A percentile compares a stretch with the other conserved stretches of the same genome.
These are phyloP conservation scores for Xylariaceae sp. DNA, from an alignment of 2,329 filamentous ascomycete genomes.

Conservation along the genomic window DNA sequence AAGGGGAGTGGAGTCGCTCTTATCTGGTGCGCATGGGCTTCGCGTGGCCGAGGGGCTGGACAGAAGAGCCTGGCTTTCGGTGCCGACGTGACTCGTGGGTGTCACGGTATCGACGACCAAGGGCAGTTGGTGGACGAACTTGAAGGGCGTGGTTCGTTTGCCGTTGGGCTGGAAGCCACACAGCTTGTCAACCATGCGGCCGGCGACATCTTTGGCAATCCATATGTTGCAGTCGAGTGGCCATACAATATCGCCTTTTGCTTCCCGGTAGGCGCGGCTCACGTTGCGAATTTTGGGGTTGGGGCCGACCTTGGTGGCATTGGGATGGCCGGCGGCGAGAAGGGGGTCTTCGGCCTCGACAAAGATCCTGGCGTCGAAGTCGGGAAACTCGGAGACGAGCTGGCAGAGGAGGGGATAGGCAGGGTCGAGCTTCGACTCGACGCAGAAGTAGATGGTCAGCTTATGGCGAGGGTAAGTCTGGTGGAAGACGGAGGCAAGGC, in stretches of 20 bases:
- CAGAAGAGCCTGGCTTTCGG: constrained; percentile 32
- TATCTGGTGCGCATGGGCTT: constrained; percentile 29
- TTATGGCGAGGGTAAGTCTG: constrained; percentile 75
- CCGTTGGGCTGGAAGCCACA: constrained; percentile 57
- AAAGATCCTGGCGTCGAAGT: constrained; percentile 64
- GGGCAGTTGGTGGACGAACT: constrained; percentile 92
- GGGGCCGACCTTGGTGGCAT: constrained; percentile 64
- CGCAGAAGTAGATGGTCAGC: constrained; percentile 75
- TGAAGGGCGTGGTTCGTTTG: constrained; percentile 56
- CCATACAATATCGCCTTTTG: constrained; percentile 85
- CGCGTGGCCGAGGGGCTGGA: constrained; percentile 33
- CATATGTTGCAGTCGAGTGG: constrained; percentile 96
- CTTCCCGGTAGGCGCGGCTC: constrained; percentile 86
- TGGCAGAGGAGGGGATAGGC: constrained; percentile 68
- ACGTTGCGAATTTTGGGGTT: constrained; percentile 99
- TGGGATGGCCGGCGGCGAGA: constrained; percentile 50
- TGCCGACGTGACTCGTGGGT: constrained; percentile 26
- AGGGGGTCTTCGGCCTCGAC: constrained; percentile 77
- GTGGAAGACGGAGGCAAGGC: constrained; percentile 76
- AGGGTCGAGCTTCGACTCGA: constrained; percentile 68
- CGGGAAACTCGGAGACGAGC: constrained; percentile 67
- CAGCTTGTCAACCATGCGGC: constrained; percentile 83
- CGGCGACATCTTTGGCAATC: constrained; percentile 72
- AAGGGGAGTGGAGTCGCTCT: constrained; percentile 26
- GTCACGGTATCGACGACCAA: constrained; percentile 71